A percentile compares a stretch with the other conserved stretches of the same genome.
These are phyloP conservation scores for Gossypium herbaceum DNA, from an alignment of 345 rosid species.

Conservation along the genomic window DNA sequence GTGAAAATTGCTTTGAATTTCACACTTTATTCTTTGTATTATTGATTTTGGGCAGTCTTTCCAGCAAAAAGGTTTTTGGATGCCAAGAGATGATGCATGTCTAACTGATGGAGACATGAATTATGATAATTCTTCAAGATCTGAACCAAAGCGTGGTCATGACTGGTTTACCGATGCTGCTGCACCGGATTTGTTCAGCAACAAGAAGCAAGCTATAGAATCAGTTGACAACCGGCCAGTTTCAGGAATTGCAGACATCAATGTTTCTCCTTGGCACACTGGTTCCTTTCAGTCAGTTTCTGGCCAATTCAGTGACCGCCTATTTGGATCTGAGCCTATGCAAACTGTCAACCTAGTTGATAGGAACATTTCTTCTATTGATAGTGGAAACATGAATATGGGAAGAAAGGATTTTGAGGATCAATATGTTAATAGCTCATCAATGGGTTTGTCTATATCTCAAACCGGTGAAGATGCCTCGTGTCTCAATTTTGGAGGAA, in stretches of 20 bases:
- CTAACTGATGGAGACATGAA: slow-evolving; percentile 41
- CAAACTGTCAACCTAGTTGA: slow-evolving; percentile 34
- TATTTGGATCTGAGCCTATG: slow-evolving; percentile 40
- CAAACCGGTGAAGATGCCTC: slow-evolving; percentile 36
- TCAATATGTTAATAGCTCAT: slow-evolving; percentile 35
- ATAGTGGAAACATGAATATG: slow-evolving; percentile 33
- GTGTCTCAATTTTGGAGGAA: slow-evolving; percentile 41
- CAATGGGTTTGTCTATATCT: slow-evolving; percentile 41
- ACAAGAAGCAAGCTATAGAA: slow-evolving; percentile 56
- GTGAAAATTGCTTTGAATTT: not conserved
- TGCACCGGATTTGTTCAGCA: slow-evolving; percentile 38
- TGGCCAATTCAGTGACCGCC: slow-evolving; percentile 38
- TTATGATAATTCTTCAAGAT: slow-evolving; percentile 38
- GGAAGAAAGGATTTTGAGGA: slow-evolving; percentile 39
- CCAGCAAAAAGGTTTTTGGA: slow-evolving; percentile 40
- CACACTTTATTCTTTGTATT: not conserved
- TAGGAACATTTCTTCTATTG: slow-evolving; percentile 33
- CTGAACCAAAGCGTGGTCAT: slow-evolving; percentile 52
- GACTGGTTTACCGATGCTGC: slow-evolving; percentile 48
- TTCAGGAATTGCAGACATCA: slow-evolving; percentile 29
- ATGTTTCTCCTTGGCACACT: slow-evolving; percentile 38
- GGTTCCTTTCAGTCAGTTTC: slow-evolving; percentile 39
- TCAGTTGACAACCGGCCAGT: slow-evolving; percentile 27
- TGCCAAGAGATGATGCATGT: slow-evolving; percentile 37
- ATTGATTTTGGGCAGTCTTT: slow-evolving; percentile 39